Evolutionary conservation across 2,329 filamentous ascomycete genomes (phyloP), one percentile per base, ranked within the genome.

Genomic region (Rosellinia necatrix): DNA sequence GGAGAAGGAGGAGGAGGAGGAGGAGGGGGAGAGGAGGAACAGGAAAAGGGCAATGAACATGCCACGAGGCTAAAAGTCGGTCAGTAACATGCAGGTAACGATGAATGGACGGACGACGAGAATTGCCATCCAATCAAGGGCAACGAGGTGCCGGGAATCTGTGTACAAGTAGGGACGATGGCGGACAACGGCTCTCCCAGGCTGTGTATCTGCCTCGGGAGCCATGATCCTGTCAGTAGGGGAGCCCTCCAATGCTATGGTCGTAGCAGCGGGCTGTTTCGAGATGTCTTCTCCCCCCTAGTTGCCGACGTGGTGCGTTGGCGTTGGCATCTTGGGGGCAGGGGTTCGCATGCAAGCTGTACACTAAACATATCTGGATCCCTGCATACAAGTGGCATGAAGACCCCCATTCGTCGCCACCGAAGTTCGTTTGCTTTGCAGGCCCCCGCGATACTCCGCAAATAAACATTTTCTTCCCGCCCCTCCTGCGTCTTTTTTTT

Each of bases 321-420:
- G 53, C 46, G 54, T 51, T 57, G 51, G 54, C 44, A 50, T 58
- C 17, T 35, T 43, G 42, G 12, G 47, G 49, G 48, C 58, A 60
- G 54, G 58, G 54, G 54, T 58, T 58, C 38, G 58, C 58, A 55
- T 58, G 54, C 54, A 37, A 54, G 47, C 47, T 50, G 49, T 35
- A 49, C 17, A 43, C 37, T 44, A 15, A 15, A 40, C 34, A 25
- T 32, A 43, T 44, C 32, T 59, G 44, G 44, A 59, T 60, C 58
- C 58, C 50, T 60, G 49, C 49, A 37, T 48, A 43, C n/a, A 30
- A 32, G 46, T 32, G 43, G 48, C 52, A 56, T 51, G 35, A 47
- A 21, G 34, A 22, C 15, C 30, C 46, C 46, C 34, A 46, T 59
- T 59, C 48, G 48, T 41, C 42, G 24, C 30, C 38, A 37, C 30